Evolutionary conservation across 208 protist genomes (phyloP).

Genomic region (Wallacemonas collosoma): DNA sequence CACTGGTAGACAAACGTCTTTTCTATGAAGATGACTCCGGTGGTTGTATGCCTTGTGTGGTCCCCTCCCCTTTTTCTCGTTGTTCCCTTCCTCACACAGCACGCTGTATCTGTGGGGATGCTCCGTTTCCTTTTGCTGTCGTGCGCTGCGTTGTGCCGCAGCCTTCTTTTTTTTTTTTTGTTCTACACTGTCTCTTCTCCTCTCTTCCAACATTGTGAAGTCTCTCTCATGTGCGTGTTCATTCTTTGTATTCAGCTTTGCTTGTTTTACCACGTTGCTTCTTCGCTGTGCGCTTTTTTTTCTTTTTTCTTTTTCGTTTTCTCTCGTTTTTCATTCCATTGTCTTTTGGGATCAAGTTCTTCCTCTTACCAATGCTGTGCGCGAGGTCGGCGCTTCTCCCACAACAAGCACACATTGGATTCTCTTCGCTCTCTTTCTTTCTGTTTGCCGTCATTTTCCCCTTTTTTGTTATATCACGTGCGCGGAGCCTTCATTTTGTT

Average conservation of each 20-base stretch:
- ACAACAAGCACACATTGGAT: neutral
- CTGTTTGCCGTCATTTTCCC: neutral
- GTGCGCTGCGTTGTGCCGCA: slow-evolving; percentile 15
- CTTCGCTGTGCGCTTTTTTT: neutral
- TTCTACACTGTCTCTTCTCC: slow-evolving; percentile 1
- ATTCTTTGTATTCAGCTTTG: no score
- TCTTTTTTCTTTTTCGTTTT: slow-evolving; percentile 16
- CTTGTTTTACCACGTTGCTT: neutral
- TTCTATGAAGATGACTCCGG: neutral
- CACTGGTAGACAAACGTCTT: slow-evolving; percentile 6
- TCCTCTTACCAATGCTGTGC: neutral
- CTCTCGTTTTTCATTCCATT: neutral
- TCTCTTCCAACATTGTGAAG: slow-evolving; percentile 2
- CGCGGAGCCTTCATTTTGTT: no score
- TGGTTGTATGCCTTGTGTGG: neutral
- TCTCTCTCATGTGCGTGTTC: no score
- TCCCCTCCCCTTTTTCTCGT: slow-evolving; percentile 1
- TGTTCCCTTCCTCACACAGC: neutral
- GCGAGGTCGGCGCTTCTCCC: neutral
- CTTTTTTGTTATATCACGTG: neutral
- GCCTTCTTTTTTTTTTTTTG: slow-evolving; percentile 21
- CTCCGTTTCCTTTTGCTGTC: slow-evolving; percentile 1
- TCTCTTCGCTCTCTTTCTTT: neutral
- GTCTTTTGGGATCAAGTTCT: slow-evolving; percentile 8
- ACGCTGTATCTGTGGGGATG: neutral